Conservation (phyloP, 305 asterid genomes). For the Solanum hybrid region DNA sequence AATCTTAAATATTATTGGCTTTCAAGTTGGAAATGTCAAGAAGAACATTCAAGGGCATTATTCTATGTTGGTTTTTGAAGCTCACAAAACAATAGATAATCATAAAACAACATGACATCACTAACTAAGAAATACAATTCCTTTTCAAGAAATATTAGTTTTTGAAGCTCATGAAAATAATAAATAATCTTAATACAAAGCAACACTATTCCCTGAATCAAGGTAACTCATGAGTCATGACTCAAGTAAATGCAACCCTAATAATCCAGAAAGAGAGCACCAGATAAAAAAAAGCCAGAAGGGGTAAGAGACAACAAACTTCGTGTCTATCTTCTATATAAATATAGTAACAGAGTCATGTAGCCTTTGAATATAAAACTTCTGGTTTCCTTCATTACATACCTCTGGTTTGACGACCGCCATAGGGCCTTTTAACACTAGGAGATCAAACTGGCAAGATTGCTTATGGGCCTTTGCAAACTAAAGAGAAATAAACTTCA, state of each 20-base stretch:
- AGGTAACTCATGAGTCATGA: neutral
- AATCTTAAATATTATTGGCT: neutral
- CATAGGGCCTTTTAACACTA: constrained; percentile 20
- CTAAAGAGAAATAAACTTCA: neutral
- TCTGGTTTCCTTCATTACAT: neutral
- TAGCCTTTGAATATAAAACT: neutral
- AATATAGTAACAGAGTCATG: neutral
- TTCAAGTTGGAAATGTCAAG: neutral
- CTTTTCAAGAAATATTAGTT: neutral
- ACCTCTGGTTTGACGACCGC: constrained; percentile 41
- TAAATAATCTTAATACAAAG: neutral
- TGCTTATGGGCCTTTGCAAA: neutral
- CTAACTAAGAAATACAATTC: neutral
- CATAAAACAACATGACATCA: neutral
- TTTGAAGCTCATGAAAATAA: neutral
- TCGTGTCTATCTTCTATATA: neutral
- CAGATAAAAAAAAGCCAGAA: neutral
- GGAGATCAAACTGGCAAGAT: neutral
- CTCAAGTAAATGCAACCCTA: neutral
- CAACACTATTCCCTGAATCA: neutral
- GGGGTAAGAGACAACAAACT: neutral
- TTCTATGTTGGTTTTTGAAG: neutral
- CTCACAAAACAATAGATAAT: neutral
- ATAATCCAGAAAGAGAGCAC: neutral
- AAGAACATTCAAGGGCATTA: neutral